Evolutionary conservation across 305 asterid species (phyloP).

Genomic region (Solanum hybrid): DNA sequence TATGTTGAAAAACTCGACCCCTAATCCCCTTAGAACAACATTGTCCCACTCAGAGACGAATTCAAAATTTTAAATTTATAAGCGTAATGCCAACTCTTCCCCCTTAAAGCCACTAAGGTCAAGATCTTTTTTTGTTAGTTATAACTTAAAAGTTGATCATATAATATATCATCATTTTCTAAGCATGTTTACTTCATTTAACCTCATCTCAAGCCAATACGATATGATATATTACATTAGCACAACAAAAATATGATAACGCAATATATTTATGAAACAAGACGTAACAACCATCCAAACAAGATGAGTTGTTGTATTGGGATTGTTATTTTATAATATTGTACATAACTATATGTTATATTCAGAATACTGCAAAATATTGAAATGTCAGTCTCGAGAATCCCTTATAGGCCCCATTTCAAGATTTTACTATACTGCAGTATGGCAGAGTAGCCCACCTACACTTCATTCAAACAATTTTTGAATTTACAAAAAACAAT

Average conservation of each 20-base stretch:
- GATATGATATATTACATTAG: neutral
- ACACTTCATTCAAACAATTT: neutral
- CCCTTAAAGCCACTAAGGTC: neutral
- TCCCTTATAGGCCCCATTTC: neutral
- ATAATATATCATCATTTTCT: neutral
- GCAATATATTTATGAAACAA: too few relatives aligned
- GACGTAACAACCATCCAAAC: neutral
- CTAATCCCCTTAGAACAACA: neutral
- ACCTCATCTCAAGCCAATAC: neutral
- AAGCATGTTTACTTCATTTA: neutral
- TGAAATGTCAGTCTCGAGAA: slow-evolving; percentile 1
- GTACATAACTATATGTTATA: neutral
- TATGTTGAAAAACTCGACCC: neutral
- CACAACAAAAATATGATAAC: neutral
- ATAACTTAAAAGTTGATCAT: neutral
- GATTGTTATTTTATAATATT: neutral
- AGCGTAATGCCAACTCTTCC: neutral
- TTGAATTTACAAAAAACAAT: neutral
- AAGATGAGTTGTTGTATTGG: neutral
- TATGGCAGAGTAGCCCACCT: neutral
- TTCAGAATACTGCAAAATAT: neutral
- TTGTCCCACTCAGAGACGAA: neutral
- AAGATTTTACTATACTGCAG: neutral
- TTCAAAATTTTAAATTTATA: neutral
- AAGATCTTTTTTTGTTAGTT: neutral